Evolutionary conservation across 441 rosid genomes (phyloP), one percentile per base, ranked within the genome.

Genomic region (Populus hybrid): DNA sequence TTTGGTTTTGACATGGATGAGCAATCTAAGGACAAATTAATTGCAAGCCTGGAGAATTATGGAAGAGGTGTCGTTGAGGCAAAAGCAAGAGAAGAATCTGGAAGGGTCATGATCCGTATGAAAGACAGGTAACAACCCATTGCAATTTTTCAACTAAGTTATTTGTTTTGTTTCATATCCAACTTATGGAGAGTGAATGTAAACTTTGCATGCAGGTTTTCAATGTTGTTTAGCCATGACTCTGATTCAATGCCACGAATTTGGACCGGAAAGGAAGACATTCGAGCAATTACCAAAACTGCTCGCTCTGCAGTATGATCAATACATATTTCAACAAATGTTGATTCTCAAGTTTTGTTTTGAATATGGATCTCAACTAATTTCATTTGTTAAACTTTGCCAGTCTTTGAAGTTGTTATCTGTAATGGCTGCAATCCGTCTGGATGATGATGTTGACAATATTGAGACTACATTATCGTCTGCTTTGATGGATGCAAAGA

Each of bases 251-350:
- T 97, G 93, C 99, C 99, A 20, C 95, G 99, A 68, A 88, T 97
- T 81, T 97, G 99, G 99, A 94, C 93, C n/a, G 98, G 99, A 82
- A 91, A 91, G 40, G 99, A 97, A 87, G 99, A 97, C 83, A 94
- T 97, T 83, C 89, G 97, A 81, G 93, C 97, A 73, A 94, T 97
- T 76, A 97, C 98, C 26, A 94, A 92, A 89, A 79, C 87, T 80
- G 97, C 99, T 83, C 98, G 97, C 79, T 91, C 94, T 75, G 89
- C 95, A 8, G 99, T 97, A 93, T 78, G 93, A 29, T 50, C 11
- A 2, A 29, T 74, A 83, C 77, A 73, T 73, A 28, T 40, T 35
- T 63, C 56, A 68, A 80, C 72, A 75, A 29, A 68, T 74, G 29
- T 50, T 78, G 18, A 67, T 65, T 64, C 26, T 50, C 59, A 74